Percentiles rank a stretch among this genome's conserved stretches.
Evolutionary conservation across 2,329 filamentous ascomycete species (phyloP).

Genomic region (Claviceps africana): DNA sequence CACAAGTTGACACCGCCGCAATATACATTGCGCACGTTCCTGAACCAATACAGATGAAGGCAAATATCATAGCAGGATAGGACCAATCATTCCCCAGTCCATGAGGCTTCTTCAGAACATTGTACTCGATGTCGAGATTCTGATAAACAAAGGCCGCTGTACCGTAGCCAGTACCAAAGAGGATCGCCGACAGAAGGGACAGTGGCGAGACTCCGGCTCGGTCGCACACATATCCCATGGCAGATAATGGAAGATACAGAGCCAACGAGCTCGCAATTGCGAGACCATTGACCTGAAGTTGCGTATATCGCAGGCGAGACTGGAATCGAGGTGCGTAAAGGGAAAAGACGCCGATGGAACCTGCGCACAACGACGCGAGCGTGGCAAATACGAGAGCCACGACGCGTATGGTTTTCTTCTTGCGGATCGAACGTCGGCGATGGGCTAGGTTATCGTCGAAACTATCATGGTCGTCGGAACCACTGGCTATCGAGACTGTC

Average conservation of each 20-base stretch:
- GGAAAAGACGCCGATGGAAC: slow-evolving; percentile 85
- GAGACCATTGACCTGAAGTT: slow-evolving; percentile 83
- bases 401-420: slow-evolving; percentile 23
- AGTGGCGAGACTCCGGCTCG: slow-evolving; percentile 68
- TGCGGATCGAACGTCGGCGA: slow-evolving; percentile 13
- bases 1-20: slow-evolving; percentile 80
- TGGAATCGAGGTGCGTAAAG: slow-evolving; percentile 89
- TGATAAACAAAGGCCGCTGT: slow-evolving; percentile 68
- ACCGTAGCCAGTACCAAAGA: slow-evolving; percentile 73
- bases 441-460: slow-evolving; percentile 8
- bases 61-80: slow-evolving; percentile 69
- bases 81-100: slow-evolving; percentile 44
- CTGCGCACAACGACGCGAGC: slow-evolving; percentile 58
- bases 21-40: slow-evolving; percentile 86
- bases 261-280: slow-evolving; percentile 76
- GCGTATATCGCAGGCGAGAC: slow-evolving; percentile 70
- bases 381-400: slow-evolving; percentile 42
- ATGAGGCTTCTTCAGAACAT: slow-evolving; percentile 18
- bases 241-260: slow-evolving; percentile 81
- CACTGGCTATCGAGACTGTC: slow-evolving; percentile 2
- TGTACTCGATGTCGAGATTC: slow-evolving; percentile 33
- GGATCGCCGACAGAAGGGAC: slow-evolving; percentile 52
- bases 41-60: slow-evolving; percentile 70
- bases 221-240: slow-evolving; percentile 86
- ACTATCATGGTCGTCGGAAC: slow-evolving; percentile 3